Conservation (phyloP, 257 asterid species). For the Asclepias syriaca region DNA sequence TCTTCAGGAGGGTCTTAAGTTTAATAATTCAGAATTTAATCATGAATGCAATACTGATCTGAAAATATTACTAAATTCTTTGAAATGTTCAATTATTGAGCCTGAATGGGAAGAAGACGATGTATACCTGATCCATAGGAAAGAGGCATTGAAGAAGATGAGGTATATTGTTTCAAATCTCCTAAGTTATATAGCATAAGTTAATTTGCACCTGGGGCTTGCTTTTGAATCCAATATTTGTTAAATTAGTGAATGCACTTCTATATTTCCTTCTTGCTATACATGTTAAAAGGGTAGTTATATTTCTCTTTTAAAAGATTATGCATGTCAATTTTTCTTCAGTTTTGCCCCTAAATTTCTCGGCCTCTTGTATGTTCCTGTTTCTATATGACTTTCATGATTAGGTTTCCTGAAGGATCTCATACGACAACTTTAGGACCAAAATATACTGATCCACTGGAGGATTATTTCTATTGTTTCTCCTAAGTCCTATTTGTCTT, state of each 20-base stretch:
- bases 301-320: background rate
- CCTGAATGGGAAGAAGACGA: conserved; percentile 93
- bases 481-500: background rate
- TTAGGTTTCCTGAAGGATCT: background rate
- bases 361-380: background rate
- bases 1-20: conserved; percentile 12
- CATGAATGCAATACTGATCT: conserved; percentile 13
- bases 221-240: background rate
- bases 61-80: conserved; percentile 16
- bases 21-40: conserved; percentile 10
- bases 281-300: background rate
- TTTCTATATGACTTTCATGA: background rate
- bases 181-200: conserved; percentile 6
- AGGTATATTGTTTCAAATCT: conserved; percentile 38
- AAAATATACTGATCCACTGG: background rate
- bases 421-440: background rate
- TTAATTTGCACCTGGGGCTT: background rate
- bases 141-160: conserved; percentile 64
- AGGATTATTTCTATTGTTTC: background rate
- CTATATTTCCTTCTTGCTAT: background rate
- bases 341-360: background rate
- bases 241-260: background rate
- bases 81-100: conserved; percentile 42
- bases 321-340: background rate
- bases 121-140: conserved; percentile 57